Base-by-base conservation (phyloP, 257 asterid species). In the Prunella vulgaris region DNA sequence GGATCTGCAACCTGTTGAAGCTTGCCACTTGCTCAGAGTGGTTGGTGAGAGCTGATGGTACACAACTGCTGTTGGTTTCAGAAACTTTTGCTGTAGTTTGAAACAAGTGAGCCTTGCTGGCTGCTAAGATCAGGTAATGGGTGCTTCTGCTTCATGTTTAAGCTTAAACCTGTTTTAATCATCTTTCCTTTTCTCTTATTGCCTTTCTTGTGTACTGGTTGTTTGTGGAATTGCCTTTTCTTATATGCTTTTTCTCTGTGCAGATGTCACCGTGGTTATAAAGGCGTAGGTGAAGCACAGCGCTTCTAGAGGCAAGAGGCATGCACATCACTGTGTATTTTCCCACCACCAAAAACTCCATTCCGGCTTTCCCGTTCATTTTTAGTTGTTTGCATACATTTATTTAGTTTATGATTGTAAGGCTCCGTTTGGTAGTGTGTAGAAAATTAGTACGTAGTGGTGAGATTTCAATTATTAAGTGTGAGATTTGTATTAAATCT, bases 1-100 rank as follows among this genome's bases (percentile, higher is more conserved):
- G 35, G 46, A 27, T 49, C 48, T 60, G 65, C 54, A 18, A 64
- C 13, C 33, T 59, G 69, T 22, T 14, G 69, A 24, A 37, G 60
- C 38, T 60, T 69, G 17, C 53, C 28, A 38, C 77, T 28, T 60
- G 70, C 66, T 59, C 44, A 33, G 60, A 69, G 70, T 5, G 38
- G 61, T 38, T 32, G 3, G 22, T 17, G 28, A 30, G 35, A 32
- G 37, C 37, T 32, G 37, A 9, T 32, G 37, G 6, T 32, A 5
- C 37, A 32, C 37, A 32, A 27, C 35, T 9, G 56, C 21, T 28
- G 35, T 63, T 48, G 73, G 53, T 38, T 15, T 12, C 10, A 48
- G 21, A 21, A 56, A 64, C 54, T 56, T 66, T 51, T 35, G 37
- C 12, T 13, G 30, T 10, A 22, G 33, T 58, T 48, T 8, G 40